A percentile compares a stretch with the other conserved stretches of the same genome.
These are phyloP conservation scores for Arxiozyma bovina DNA, from an alignment of 1,139 yeast species.

Conservation along the genomic window DNA sequence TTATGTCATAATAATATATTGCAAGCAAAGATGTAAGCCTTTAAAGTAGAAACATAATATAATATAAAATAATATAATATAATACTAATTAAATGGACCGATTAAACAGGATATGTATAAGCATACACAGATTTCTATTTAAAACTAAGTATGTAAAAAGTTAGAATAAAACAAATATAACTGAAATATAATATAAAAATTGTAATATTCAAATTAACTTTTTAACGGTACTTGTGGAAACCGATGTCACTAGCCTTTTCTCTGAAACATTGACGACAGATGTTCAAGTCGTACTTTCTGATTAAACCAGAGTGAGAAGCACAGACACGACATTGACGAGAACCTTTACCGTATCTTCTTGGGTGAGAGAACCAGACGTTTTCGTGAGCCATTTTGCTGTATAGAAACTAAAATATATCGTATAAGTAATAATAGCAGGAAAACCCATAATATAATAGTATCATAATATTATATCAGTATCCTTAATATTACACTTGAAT, in stretches of 20 bases:
- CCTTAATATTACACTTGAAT: neutral
- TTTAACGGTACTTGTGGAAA: slow-evolving; percentile 96
- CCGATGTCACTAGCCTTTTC: slow-evolving; percentile 99
- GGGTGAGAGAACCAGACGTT: slow-evolving; percentile 99
- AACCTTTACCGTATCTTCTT: slow-evolving; percentile 99
- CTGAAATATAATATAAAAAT: neutral
- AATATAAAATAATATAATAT: too few relatives aligned
- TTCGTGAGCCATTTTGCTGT: slow-evolving; percentile 92
- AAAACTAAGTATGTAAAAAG: neutral
- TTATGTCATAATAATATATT: too few relatives aligned
- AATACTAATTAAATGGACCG: neutral
- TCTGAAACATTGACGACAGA: slow-evolving; percentile 99
- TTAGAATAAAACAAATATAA: neutral
- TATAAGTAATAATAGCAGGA: neutral
- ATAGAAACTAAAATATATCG: slow-evolving; percentile 1
- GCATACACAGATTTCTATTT: slow-evolving; percentile 2
- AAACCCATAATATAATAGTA: neutral
- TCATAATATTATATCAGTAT: neutral
- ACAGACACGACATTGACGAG: slow-evolving; percentile 99
- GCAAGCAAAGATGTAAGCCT: too few relatives aligned
- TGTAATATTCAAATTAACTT: slow-evolving; percentile 9
- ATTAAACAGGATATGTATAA: neutral
- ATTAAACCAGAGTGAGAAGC: slow-evolving; percentile 98
- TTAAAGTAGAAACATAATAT: too few relatives aligned
- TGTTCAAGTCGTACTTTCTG: slow-evolving; percentile 99